These are phyloP conservation scores for Gastrolobium villosum DNA, from an alignment of 306 rosid species.

Conservation along the genomic window DNA sequence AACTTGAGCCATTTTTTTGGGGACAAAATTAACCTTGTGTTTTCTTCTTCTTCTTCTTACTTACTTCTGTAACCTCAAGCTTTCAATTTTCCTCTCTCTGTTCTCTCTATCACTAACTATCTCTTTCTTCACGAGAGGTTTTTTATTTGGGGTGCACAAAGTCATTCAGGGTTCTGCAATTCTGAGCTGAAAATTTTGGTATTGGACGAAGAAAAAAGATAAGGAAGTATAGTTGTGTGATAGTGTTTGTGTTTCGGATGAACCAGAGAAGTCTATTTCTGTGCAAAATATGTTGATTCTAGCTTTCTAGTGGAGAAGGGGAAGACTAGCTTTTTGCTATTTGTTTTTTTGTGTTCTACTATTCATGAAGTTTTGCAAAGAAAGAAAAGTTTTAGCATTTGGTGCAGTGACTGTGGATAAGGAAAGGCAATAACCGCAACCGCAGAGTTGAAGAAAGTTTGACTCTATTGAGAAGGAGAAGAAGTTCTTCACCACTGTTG, in stretches of 20 bases:
- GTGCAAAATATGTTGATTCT: slow-evolving; percentile 8
- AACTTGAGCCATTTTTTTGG: too few species aligned
- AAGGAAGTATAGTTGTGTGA: too few species aligned
- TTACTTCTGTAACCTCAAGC: slow-evolving; percentile 30
- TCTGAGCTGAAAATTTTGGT: slow-evolving; percentile 18
- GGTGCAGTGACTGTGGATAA: slow-evolving; percentile 6
- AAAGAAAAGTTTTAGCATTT: slow-evolving; percentile 2
- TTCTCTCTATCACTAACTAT: background rate
- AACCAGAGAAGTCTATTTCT: background rate
- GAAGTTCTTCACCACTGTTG: slow-evolving; percentile 36
- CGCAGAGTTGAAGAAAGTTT: slow-evolving; percentile 32
- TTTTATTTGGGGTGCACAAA: background rate
- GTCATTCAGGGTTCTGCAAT: background rate
- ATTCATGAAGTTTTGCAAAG: slow-evolving; percentile 15
- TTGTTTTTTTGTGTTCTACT: slow-evolving; percentile 10
- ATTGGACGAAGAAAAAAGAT: background rate
- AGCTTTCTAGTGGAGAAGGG: slow-evolving; percentile 14
- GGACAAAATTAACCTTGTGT: too few species aligned
- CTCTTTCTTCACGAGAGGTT: background rate
- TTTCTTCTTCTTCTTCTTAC: background rate
- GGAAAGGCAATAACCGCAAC: background rate
- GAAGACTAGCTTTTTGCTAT: background rate
- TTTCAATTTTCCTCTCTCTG: background rate
- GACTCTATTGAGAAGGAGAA: slow-evolving; percentile 6
- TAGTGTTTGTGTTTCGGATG: slow-evolving; percentile 22